Evolutionary conservation across 352 stramenopile genomes (phyloP), one percentile per base, ranked within the genome.

Genomic region (Globisporangium recalcitrans): DNA sequence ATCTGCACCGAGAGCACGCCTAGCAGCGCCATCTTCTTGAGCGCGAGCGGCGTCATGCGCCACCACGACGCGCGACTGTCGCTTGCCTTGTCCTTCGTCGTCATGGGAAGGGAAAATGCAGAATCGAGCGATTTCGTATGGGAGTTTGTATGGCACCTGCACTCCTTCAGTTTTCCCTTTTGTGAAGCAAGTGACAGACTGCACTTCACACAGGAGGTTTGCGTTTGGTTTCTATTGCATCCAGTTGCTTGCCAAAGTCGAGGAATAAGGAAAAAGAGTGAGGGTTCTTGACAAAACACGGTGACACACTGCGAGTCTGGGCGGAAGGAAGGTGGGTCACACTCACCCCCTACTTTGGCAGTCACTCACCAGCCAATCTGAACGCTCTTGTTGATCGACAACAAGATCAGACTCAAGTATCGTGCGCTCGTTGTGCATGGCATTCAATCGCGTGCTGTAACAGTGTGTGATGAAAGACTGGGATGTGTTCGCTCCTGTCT

Each of bases 1-100:
- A 94, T 86, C 64, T 92, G 83, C 42, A 90, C 60, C 49, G 81
- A 80, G 24, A 92, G 69, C 31, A 91, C 70, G 38, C 78, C 61
- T 55, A 92, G 70, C 66, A 94, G 69, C 67, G 68, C 62, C 53
- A 71, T 56, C 71, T 90, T 86, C 55, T 69, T 77, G n/a, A 77
- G 38, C 60, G 72, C 73, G 13, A 79, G 62, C 60, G 72, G 72
- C 58, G 65, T 82, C 65, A 72, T 70, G 55, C 44, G 40, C 38
- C 48, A 29, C 40, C 34, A 34, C 19, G 32, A 31, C 26, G 26
- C 19, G 21, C 38, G 19, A 24, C 14, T 21, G 29, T 29, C n/a
- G 32, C 21, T 11, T 13, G 2, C 11, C 21, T 26, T 38, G n/a
- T 11, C 21, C 1, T 26, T 24, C 47, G 32, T 11, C 26, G 10